Percentiles rank a stretch among this genome's conserved stretches.
Evolutionary conservation across 1,284 basidiomycete genomes (phyloP).

Genomic region (Sporisorium graminicola): DNA sequence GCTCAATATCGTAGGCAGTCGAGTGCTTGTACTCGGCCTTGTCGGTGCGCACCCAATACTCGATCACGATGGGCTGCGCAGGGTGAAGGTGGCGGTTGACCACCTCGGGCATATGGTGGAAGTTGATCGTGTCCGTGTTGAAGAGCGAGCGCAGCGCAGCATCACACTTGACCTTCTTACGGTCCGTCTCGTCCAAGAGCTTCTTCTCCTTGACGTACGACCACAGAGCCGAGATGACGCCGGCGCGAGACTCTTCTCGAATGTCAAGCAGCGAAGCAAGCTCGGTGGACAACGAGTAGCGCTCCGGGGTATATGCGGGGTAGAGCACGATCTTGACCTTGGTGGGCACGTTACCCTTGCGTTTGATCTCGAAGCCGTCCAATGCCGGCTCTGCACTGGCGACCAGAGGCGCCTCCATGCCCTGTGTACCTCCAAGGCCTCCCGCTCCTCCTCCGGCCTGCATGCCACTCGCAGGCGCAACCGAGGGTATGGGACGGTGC

Average conservation of each 20-base stretch:
- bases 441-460: slow-evolving; percentile 63
- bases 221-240: slow-evolving; percentile 87
- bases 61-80: slow-evolving; percentile 86
- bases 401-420: slow-evolving; percentile 59
- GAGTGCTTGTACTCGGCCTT: slow-evolving; percentile 69
- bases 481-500: slow-evolving; percentile 71
- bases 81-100: slow-evolving; percentile 83
- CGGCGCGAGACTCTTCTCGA: slow-evolving; percentile 86
- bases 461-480: slow-evolving; percentile 53
- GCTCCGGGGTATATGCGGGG: slow-evolving; percentile 86
- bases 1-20: slow-evolving; percentile 85
- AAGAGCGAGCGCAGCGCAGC: slow-evolving; percentile 68
- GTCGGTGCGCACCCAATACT: slow-evolving; percentile 75
- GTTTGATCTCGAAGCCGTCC: slow-evolving; percentile 89
- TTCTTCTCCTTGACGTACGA: slow-evolving; percentile 89
- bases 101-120: slow-evolving; percentile 86
- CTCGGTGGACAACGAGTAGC: slow-evolving; percentile 84
- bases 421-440: slow-evolving; percentile 53
- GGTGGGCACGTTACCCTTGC: slow-evolving; percentile 83
- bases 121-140: slow-evolving; percentile 76
- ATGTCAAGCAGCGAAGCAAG: slow-evolving; percentile 82
- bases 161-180: slow-evolving; percentile 82
- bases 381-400: slow-evolving; percentile 63
- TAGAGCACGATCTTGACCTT: slow-evolving; percentile 84
- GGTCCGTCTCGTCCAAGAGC: slow-evolving; percentile 90